Evolutionary conservation across 2,329 filamentous ascomycete genomes (phyloP), one percentile per base, ranked within the genome.

Genomic region (Chaetomium sp.): DNA sequence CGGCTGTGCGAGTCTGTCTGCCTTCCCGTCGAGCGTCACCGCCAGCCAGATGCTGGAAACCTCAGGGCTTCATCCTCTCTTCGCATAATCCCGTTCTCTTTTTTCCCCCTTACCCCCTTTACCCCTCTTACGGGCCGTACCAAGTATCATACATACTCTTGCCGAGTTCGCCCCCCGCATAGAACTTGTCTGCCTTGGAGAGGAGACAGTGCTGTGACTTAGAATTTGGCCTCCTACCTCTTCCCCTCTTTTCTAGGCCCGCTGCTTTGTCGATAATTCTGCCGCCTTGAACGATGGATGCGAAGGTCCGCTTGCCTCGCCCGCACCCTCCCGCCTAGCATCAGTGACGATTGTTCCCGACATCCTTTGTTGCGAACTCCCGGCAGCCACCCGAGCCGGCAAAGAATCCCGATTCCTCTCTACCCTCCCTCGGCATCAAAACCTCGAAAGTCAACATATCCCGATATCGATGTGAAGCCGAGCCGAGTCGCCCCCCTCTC

Each of bases 281-380:
- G 46, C 54, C 49, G 44, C 47, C 33, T 36, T 53, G 46, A 61
- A 64, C 55, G 40, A 66, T 66, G 64, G 64, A 64, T 60, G 59
- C 60, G 54, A 56, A 59, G 52, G 56, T 59, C 59, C 57, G 57
- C 52, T 61, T 47, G 45, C 38, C 59, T 53, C 57, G 55, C 55
- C 51, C 53, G 32, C 41, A 53, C 55, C 50, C 52, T 49, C 57
- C 55, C 52, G 45, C 60, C 40, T 58, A 54, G 19, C 19, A 27
- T 27, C 19, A 56, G 41, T 44, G 45, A 52, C 49, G 43, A 40
- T 14, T 37, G 34, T 14, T 27, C 19, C 19, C 45, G 34, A 41
- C 49, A n/a, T 52, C 34, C 50, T 42, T 27, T 49, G 46, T 12
- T 27, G 32, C 38, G 8, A 34, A 42, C 40, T 14, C 6, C 40